phyloP scores from a whole-genome alignment of 768 basidiomycete species.

The Boletus eberwhitei region DNA sequence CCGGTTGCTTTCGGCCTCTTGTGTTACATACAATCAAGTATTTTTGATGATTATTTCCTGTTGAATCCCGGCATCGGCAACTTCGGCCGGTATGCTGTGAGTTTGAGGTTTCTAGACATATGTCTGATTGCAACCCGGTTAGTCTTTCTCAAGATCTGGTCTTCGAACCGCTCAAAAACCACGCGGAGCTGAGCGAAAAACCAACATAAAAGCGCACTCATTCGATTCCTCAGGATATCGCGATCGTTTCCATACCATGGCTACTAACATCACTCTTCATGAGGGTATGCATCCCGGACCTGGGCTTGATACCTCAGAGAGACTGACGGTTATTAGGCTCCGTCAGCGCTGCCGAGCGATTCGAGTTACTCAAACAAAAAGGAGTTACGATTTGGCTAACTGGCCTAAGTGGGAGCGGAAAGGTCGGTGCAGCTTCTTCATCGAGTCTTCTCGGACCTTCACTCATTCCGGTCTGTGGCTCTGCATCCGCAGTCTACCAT shows the following conservation, averaged over 20 bases:
- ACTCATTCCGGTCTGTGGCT: background rate
- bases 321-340: slow-evolving; percentile 51
- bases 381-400: slow-evolving; percentile 97
- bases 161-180: background rate
- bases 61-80: slow-evolving; percentile 3
- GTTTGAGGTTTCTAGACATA: background rate
- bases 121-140: background rate
- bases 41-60: slow-evolving; percentile 1
- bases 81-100: slow-evolving; percentile 9
- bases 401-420: slow-evolving; percentile 92
- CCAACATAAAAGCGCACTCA: slow-evolving; percentile 11
- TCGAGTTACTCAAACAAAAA: slow-evolving; percentile 64
- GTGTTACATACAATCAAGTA: background rate
- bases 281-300: slow-evolving; percentile 40
- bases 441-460: background rate
- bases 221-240: background rate
- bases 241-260: slow-evolving; percentile 22
- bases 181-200: background rate
- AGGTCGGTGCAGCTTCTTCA: slow-evolving; percentile 46
- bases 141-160: slow-evolving; percentile 12
- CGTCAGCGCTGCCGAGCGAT: slow-evolving; percentile 65
- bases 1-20: background rate
- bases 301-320: background rate
- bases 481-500: slow-evolving; percentile 74
- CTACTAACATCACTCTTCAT: slow-evolving; percentile 66